Evolutionary conservation across 768 basidiomycete species (phyloP).

Genomic region (Dioszegia aurantiaca): DNA sequence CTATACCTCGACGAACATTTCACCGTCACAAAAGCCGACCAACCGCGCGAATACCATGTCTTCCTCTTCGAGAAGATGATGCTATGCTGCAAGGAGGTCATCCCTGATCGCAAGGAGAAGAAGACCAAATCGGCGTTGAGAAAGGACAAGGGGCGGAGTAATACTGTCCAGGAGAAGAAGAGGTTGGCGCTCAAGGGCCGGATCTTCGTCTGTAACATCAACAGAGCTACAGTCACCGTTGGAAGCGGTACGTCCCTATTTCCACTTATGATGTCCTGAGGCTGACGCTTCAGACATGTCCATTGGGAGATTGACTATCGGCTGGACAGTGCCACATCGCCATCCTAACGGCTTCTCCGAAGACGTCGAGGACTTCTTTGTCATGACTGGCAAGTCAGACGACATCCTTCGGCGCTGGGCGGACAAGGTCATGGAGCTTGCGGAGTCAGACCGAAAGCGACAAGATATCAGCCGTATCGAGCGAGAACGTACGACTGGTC

Average conservation of each 20-base stretch:
- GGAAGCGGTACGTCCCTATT: slow-evolving; percentile 57
- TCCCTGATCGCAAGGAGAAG: slow-evolving; percentile 63
- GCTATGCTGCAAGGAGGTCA: slow-evolving; percentile 92
- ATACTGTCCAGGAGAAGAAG: slow-evolving; percentile 68
- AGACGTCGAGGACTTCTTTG: slow-evolving; percentile 72
- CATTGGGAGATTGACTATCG: slow-evolving; percentile 18
- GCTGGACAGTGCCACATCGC: slow-evolving; percentile 27
- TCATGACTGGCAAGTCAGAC: slow-evolving; percentile 84
- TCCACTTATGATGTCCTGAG: not conserved
- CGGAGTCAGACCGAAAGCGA: slow-evolving; percentile 57
- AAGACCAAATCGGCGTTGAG: slow-evolving; percentile 77
- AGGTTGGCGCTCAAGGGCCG: slow-evolving; percentile 88
- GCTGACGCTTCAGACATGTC: slow-evolving; percentile 18
- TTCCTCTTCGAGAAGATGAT: slow-evolving; percentile 99
- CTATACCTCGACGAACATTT: slow-evolving; percentile 93
- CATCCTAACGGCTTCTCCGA: slow-evolving; percentile 21
- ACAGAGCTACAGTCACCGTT: slow-evolving; percentile 68
- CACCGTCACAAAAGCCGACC: slow-evolving; percentile 90
- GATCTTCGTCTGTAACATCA: slow-evolving; percentile 95
- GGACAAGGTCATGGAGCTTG: slow-evolving; percentile 78
- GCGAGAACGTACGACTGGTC: slow-evolving; percentile 33
- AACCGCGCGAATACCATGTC: slow-evolving; percentile 96
- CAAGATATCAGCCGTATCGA: slow-evolving; percentile 57
- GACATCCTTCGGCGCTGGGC: slow-evolving; percentile 95
- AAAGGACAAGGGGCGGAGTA: slow-evolving; percentile 61